Evolutionary conservation across 108 stramenopile species (phyloP).

Genomic region (Stephanodiscus triporus): DNA sequence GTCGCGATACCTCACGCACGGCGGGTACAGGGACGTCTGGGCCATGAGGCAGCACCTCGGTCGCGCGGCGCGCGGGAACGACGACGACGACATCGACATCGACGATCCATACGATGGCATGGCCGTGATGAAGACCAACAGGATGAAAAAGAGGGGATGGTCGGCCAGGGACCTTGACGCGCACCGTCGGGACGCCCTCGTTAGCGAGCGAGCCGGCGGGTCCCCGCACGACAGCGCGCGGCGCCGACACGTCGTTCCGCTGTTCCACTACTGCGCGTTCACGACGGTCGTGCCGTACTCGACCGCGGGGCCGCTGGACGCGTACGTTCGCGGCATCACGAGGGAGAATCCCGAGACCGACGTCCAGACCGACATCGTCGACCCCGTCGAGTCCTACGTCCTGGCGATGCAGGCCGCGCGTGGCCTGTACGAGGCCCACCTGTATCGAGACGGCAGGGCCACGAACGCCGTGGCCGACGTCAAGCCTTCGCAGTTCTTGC

Average conservation of each 20-base stretch:
- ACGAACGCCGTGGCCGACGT: constrained; percentile 23
- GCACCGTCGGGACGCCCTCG: constrained; percentile 14
- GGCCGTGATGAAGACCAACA: background rate
- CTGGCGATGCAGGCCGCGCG: constrained; percentile 2
- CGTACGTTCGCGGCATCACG: background rate
- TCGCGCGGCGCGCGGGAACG: too few relatives aligned
- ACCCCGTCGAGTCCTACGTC: background rate
- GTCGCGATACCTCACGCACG: background rate
- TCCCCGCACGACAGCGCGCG: background rate
- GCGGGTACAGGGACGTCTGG: background rate
- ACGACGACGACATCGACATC: too few relatives aligned
- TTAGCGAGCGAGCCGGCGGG: constrained; percentile 13
- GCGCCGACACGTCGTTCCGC: constrained; percentile 5
- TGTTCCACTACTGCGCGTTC: constrained; percentile 22
- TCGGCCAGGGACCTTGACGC: background rate
- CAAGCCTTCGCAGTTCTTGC: constrained; percentile 25
- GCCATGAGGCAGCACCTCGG: background rate
- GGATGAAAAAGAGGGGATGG: background rate
- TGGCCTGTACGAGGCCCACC: constrained; percentile 20
- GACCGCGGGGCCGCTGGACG: constrained; percentile 6
- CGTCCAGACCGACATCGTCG: constrained; percentile 6
- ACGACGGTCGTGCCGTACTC: constrained; percentile 20
- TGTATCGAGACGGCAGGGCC: constrained; percentile 17
- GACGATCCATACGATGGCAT: background rate
- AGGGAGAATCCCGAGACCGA: constrained; percentile 3